Evolutionary conservation across 129 eudicot genomes (phyloP).

Genomic region (Centrapalus pauciflorus): DNA sequence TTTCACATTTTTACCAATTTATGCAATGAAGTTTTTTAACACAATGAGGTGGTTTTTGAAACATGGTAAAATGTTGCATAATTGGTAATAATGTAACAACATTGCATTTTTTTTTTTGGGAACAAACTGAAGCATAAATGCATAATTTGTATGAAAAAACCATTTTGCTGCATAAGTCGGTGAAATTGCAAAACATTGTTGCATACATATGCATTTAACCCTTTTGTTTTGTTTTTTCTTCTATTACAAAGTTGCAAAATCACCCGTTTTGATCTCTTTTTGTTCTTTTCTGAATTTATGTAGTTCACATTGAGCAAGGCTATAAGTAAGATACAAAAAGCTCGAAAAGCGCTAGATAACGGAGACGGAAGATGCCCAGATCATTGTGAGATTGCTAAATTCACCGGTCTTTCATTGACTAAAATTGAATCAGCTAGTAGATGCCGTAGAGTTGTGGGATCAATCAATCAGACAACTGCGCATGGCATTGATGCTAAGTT

Average conservation of each 20-base stretch:
- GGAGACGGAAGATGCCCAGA: slow-evolving; percentile 55
- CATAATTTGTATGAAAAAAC: too few species aligned
- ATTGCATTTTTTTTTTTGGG: too few species aligned
- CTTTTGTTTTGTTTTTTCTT: background rate
- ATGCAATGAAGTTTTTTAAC: too few species aligned
- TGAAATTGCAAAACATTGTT: too few species aligned
- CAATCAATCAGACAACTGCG: slow-evolving; percentile 58
- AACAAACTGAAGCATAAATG: too few species aligned
- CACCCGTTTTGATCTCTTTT: background rate
- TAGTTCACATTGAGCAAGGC: slow-evolving; percentile 64
- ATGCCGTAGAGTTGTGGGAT: slow-evolving; percentile 81
- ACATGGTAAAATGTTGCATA: too few species aligned
- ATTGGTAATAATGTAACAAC: too few species aligned
- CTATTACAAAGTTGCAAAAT: background rate
- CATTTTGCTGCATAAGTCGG: too few species aligned
- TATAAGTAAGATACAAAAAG: slow-evolving; percentile 63
- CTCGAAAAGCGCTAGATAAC: slow-evolving; percentile 50
- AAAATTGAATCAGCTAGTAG: slow-evolving; percentile 63
- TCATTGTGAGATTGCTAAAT: slow-evolving; percentile 61
- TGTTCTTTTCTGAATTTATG: slow-evolving; percentile 11
- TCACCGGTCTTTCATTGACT: slow-evolving; percentile 68
- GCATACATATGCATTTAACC: too few species aligned
- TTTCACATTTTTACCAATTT: too few species aligned
- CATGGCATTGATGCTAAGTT: slow-evolving; percentile 29
- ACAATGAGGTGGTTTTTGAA: too few species aligned